Percentiles rank a stretch among this genome's conserved stretches.
Evolutionary conservation across 148 eudicot genomes (phyloP).

Genomic region (Rhododendron simsii): DNA sequence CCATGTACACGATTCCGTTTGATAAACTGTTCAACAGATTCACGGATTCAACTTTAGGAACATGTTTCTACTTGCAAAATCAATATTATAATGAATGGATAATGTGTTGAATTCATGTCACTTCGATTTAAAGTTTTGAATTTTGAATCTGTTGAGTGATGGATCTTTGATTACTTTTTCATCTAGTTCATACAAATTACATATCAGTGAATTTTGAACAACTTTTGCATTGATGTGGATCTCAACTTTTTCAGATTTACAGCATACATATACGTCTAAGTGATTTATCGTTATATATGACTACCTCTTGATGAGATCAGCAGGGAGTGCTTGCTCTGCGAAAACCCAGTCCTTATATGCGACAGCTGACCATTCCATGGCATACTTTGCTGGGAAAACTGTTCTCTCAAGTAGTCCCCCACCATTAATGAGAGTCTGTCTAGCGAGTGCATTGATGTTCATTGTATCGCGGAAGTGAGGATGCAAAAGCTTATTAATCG

Average conservation of each 20-base stretch:
- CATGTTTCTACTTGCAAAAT: not conserved
- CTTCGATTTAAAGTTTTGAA: not conserved
- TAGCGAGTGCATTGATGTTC: conserved; percentile 60
- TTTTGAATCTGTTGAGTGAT: not conserved
- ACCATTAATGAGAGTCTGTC: conserved; percentile 68
- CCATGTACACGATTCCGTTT: not conserved
- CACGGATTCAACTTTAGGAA: not conserved
- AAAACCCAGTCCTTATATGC: conserved; percentile 62
- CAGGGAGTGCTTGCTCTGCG: conserved; percentile 79
- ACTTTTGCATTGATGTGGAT: not conserved
- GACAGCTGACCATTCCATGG: conserved; percentile 55
- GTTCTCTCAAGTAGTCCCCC: conserved; percentile 69
- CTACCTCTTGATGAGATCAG: conserved; percentile 80
- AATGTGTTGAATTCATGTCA: not conserved
- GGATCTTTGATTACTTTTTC: not conserved
- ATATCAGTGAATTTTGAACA: not conserved
- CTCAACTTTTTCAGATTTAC: not conserved
- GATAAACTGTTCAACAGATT: not conserved
- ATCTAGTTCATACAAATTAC: not conserved
- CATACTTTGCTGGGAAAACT: conserved; percentile 52
- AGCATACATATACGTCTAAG: not conserved
- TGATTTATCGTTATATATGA: not conserved
- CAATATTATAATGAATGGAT: not conserved
- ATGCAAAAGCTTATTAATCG: conserved; percentile 69
- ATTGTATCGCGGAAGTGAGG: conserved; percentile 85